Percentiles rank a stretch among this genome's conserved stretches.
phyloP scores from a whole-genome alignment of 2,329 filamentous ascomycete species.

The Botryotinia calthae region DNA sequence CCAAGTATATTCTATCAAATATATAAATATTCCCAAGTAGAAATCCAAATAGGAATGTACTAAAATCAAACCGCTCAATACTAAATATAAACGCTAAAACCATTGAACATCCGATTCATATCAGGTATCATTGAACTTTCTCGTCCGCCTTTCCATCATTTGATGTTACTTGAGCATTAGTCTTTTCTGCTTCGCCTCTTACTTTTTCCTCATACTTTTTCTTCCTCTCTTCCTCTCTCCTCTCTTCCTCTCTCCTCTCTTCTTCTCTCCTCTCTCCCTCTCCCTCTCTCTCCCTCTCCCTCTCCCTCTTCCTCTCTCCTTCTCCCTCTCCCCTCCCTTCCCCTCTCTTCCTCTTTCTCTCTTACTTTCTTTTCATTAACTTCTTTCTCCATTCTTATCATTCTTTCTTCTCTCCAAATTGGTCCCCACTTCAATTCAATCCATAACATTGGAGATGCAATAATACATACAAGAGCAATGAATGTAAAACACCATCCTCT shows the following conservation, averaged over 20 bases:
- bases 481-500: conserved; percentile 63
- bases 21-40: neutral
- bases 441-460: conserved; percentile 49
- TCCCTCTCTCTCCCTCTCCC: neutral
- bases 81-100: neutral
- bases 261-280: no score
- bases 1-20: neutral
- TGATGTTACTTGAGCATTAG: conserved; percentile 2
- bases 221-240: conserved; percentile 25
- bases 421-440: conserved; percentile 50
- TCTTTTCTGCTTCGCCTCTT: conserved; percentile 11
- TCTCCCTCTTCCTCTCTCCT: neutral
- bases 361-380: conserved; percentile 34
- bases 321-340: neutral
- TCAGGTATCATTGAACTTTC: neutral
- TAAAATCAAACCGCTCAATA: neutral
- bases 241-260: neutral
- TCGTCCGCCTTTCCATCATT: conserved; percentile 12
- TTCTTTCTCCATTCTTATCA: conserved; percentile 42
- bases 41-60: neutral
- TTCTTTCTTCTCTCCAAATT: conserved; percentile 51
- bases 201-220: conserved; percentile 33
- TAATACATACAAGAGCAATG: conserved; percentile 50
- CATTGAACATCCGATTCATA: neutral
- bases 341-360: conserved; percentile 8